A percentile compares a stretch with the other conserved stretches of the same genome.
Evolutionary conservation across 2,329 filamentous ascomycete genomes (phyloP).

Genomic region (Clonostachys byssicola): DNA sequence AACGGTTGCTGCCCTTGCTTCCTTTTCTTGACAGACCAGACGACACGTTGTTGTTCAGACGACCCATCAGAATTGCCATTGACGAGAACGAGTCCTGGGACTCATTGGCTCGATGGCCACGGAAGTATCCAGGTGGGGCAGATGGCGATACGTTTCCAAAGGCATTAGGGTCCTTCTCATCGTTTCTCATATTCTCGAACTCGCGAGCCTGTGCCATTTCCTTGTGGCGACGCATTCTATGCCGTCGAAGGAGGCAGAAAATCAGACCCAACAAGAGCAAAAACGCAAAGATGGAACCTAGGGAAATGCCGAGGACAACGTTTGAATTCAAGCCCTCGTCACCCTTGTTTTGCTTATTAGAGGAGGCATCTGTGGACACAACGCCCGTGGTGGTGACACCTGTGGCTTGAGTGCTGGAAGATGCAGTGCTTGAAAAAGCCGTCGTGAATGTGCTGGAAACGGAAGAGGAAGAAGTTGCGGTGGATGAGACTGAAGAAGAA

Average conservation of each 20-base stretch:
- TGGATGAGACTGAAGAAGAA: constrained; percentile 16
- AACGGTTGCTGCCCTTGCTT: constrained; percentile 49
- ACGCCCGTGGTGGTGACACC: constrained; percentile 6
- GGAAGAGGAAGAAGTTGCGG: constrained; percentile 8
- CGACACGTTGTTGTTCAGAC: constrained; percentile 41
- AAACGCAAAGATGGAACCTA: constrained; percentile 77
- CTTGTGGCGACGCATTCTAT: constrained; percentile 51
- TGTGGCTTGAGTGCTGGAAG: constrained; percentile 8
- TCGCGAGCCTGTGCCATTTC: constrained; percentile 24
- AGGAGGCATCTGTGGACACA: constrained; percentile 6
- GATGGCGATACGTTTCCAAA: constrained; percentile 38
- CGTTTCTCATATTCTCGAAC: constrained; percentile 7
- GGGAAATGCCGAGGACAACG: constrained; percentile 72
- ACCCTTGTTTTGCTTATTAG: constrained; percentile 18
- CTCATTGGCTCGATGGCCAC: constrained; percentile 45
- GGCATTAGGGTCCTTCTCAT: constrained; percentile 54
- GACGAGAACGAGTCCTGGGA: constrained; percentile 59
- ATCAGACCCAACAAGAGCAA: constrained; percentile 66
- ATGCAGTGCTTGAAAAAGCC: constrained; percentile 9
- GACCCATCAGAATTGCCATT: constrained; percentile 63
- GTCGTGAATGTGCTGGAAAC: constrained; percentile 6
- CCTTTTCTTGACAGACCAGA: constrained; percentile 40
- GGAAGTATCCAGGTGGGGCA: constrained; percentile 30
- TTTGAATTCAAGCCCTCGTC: constrained; percentile 31
- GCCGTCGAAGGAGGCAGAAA: constrained; percentile 52